A percentile compares a stretch with the other conserved stretches of the same genome.
phyloP scores from a whole-genome alignment of 108 stramenopile species.

The Asterionellopsis glacialis region DNA sequence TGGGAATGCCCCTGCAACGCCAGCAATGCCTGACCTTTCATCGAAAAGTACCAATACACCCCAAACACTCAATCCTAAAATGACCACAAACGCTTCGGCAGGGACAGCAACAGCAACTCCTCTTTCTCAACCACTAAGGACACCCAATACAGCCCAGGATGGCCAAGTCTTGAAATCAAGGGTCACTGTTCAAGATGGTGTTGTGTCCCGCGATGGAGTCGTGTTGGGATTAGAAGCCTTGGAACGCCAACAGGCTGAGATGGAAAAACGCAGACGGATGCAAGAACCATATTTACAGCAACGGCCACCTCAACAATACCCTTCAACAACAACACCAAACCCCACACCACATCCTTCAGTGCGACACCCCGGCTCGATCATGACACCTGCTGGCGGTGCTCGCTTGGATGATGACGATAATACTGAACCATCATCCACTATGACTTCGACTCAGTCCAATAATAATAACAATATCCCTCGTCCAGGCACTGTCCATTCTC shows the following conservation, averaged over 20 bases:
- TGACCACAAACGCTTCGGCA: no score
- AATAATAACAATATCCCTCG: not conserved
- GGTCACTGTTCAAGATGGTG: no score
- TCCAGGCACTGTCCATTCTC: not conserved
- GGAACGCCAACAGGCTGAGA: not conserved
- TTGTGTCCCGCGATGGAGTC: not conserved
- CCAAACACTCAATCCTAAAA: no score
- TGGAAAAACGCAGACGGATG: not conserved
- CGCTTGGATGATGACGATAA: constrained; percentile 19
- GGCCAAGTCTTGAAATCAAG: no score
- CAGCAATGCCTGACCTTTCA: no score
- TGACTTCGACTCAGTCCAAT: constrained; percentile 4
- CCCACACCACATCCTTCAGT: not conserved
- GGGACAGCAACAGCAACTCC: no score
- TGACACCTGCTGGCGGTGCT: not conserved
- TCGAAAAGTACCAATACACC: no score
- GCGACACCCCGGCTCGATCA: no score
- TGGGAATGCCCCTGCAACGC: no score
- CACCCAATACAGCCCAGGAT: no score
- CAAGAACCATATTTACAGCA: not conserved
- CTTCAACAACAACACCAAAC: not conserved
- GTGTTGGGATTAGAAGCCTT: not conserved
- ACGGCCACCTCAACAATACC: not conserved
- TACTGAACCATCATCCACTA: constrained; percentile 25
- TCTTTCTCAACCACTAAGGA: no score